Base-by-base conservation (phyloP, 257 asterid species). In the Avicennia marina region DNA sequence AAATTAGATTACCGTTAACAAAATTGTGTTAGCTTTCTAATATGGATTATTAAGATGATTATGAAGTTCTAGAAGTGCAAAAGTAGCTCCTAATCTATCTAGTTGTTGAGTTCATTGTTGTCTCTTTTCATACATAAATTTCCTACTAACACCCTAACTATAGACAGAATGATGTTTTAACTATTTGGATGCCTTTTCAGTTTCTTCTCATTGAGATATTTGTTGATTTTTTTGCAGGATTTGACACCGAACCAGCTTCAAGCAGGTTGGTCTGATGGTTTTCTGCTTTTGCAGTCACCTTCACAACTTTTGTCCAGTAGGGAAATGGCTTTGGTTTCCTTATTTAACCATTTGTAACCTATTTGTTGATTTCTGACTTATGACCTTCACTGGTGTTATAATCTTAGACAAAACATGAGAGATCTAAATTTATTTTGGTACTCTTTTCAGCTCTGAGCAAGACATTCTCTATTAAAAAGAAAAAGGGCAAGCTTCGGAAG, bases 231-330 rank as follows among this genome's bases (percentile, higher is more conserved):
- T 72, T 68, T 62, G 53, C 85, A 93, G 99, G 99, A 93, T 68
- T 72, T 93, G 79, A 77, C 99, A 18, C 99, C 99, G 27, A 84
- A 79, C 78, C 89, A 86, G 65, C 96, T 93, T 67, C 98, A 93
- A 77, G 90, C 90, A 46, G 98, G 98, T 86, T 62, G 56, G 90
- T 63, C 67, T 48, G 17, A 45, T 58, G 41, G 22, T 34, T 52
- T 50, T 59, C 62, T 56, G 25, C 39, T 25, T 36, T 40, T 62
- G 40, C 53, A 27, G 33, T 36, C 33, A 32, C 40, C 29, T 66
- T 40, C 24, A 48, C 13, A 9, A 53, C 31, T 38, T 24, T 43
- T 47, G 4, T 60, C 63, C n/a, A n/a, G n/a, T n/a, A n/a, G n/a
- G n/a, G n/a, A n/a, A n/a, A n/a, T n/a, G n/a, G n/a, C 4, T 52